Evolutionary conservation across 225 moss, liverwort and hornwort species (phyloP).

Genomic region (Pleurozium schreberi): DNA sequence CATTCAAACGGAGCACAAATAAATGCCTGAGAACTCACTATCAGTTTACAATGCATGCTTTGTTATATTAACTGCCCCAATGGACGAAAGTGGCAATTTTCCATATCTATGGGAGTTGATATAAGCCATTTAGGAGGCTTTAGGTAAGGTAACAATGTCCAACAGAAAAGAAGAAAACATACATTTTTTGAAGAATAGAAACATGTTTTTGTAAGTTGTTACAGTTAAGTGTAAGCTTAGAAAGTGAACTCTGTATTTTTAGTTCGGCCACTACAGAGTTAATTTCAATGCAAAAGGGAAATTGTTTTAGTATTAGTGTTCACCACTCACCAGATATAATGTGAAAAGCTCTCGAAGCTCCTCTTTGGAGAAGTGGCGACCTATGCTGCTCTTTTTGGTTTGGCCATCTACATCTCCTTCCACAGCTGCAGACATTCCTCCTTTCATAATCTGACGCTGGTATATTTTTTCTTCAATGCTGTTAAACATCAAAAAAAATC

Average conservation of each 20-base stretch:
- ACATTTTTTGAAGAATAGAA: neutral
- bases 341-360: conserved; percentile 80
- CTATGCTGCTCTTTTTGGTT: conserved; percentile 17
- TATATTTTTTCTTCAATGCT: conserved; percentile 92
- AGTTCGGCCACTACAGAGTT: neutral
- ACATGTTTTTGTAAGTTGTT: neutral
- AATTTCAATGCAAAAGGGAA: neutral
- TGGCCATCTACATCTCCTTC: conserved; percentile 35
- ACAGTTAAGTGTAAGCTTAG: too few species aligned
- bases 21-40: neutral
- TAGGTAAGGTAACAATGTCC: neutral
- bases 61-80: too few species aligned
- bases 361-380: conserved; percentile 76
- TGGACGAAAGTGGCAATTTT: neutral
- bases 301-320: neutral
- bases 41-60: neutral
- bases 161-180: neutral
- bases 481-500: neutral
- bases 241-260: neutral
- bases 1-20: neutral
- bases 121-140: too few species aligned
- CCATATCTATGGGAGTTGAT: neutral
- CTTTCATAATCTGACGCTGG: conserved; percentile 94
- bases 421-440: conserved; percentile 84
- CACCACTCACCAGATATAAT: conserved; percentile 45